Percentiles rank a stretch among this genome's conserved stretches.
These are phyloP conservation scores for Cubamyces sp. DNA, from an alignment of 768 basidiomycete species.

Conservation along the genomic window DNA sequence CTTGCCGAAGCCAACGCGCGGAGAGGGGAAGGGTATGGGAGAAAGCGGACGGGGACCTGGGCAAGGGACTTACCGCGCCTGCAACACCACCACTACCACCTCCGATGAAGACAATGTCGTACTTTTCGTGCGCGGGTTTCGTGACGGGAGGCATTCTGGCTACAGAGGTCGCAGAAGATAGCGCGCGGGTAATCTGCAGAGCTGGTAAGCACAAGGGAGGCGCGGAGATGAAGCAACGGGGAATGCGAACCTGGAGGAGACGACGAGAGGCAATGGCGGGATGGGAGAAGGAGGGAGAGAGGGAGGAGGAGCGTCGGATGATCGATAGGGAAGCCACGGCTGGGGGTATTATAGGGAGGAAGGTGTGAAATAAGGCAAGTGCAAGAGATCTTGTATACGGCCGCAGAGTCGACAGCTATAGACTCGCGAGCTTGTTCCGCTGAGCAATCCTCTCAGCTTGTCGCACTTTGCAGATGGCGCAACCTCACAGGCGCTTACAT, in stretches of 20 bases:
- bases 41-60: neutral
- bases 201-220: neutral
- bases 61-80: conserved; percentile 63
- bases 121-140: conserved; percentile 64
- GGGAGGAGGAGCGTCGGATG: conserved; percentile 16
- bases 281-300: conserved; percentile 3
- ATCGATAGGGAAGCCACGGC: conserved; percentile 26
- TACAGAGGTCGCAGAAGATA: conserved; percentile 28
- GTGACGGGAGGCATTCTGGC: conserved; percentile 74
- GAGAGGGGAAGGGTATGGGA: neutral
- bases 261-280: conserved; percentile 22
- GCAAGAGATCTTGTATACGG: neutral
- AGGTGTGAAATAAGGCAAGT: conserved; percentile 1
- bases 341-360: conserved; percentile 13
- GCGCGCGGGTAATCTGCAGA: conserved; percentile 16
- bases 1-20: neutral
- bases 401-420: neutral
- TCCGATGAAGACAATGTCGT: conserved; percentile 88
- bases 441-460: neutral
- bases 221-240: neutral
- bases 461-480: conserved; percentile 1
- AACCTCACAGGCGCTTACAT: conserved; percentile 1
- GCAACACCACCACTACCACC: conserved; percentile 95
- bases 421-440: neutral
- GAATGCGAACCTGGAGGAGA: conserved; percentile 18